These are phyloP conservation scores for Paramecium octaurelia DNA, from an alignment of 73 alveolate genomes.

Conservation along the genomic window DNA sequence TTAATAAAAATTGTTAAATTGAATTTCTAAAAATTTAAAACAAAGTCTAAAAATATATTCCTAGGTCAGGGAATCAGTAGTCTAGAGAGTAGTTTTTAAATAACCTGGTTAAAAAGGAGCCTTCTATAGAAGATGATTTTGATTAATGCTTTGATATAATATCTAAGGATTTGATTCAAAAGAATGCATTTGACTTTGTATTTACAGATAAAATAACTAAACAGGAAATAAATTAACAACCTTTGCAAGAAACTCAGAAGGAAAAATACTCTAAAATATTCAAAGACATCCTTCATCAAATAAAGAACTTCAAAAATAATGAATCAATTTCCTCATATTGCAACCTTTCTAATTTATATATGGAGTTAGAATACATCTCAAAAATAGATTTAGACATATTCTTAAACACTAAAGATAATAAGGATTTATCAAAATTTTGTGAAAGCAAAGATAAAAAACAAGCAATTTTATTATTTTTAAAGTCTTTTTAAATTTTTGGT, in stretches of 20 bases:
- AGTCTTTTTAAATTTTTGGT: neutral
- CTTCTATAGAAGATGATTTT: neutral
- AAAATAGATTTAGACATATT: neutral
- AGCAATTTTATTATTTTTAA: neutral
- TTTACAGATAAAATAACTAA: neutral
- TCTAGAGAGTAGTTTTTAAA: neutral
- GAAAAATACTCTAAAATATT: too few species aligned
- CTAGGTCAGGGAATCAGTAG: neutral
- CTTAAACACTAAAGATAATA: neutral
- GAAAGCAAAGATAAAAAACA: neutral
- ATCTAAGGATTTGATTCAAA: neutral
- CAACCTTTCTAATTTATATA: neutral
- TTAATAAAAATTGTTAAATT: neutral
- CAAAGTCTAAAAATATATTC: too few species aligned
- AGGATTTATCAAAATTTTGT: neutral
- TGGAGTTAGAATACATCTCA: neutral
- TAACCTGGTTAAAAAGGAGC: neutral
- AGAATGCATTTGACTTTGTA: neutral
- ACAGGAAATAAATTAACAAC: neutral
- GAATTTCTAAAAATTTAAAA: neutral
- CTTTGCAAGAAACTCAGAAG: neutral
- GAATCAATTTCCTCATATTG: neutral
- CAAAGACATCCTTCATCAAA: neutral
- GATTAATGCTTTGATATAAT: neutral
- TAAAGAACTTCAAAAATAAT: too few species aligned